A percentile compares a stretch with the other conserved stretches of the same genome.
These are phyloP conservation scores for Aspergillus kassunensis DNA, from an alignment of 495 filamentous ascomycete species.

Conservation along the genomic window DNA sequence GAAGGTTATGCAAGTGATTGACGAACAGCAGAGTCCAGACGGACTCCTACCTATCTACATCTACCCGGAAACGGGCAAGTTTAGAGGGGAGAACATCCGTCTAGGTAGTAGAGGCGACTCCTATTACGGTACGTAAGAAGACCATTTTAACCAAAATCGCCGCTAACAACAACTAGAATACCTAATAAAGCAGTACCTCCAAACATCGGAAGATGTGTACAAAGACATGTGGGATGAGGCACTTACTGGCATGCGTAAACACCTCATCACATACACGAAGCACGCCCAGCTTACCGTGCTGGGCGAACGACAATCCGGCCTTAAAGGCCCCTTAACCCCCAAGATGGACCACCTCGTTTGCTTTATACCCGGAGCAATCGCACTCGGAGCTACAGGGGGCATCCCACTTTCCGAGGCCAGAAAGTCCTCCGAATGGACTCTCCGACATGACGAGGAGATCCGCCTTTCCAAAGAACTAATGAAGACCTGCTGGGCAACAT, in stretches of 20 bases:
- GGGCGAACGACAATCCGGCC: slow-evolving; percentile 75
- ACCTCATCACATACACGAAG: slow-evolving; percentile 83
- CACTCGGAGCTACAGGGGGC: slow-evolving; percentile 81
- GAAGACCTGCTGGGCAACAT: slow-evolving; percentile 98
- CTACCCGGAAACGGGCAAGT: slow-evolving; percentile 70
- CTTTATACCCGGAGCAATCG: slow-evolving; percentile 96
- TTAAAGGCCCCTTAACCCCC: slow-evolving; percentile 59
- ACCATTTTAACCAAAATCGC: background rate
- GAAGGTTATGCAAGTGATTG: slow-evolving; percentile 84
- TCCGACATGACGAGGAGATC: slow-evolving; percentile 82
- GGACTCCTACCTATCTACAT: slow-evolving; percentile 91
- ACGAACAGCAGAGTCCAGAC: slow-evolving; percentile 70
- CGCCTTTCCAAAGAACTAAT: slow-evolving; percentile 80
- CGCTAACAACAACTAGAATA: slow-evolving; percentile 57
- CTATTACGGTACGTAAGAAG: slow-evolving; percentile 76
- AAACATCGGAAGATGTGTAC: slow-evolving; percentile 84
- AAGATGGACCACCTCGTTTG: slow-evolving; percentile 99
- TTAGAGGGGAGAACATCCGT: slow-evolving; percentile 79
- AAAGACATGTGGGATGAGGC: slow-evolving; percentile 89
- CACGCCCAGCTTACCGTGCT: slow-evolving; percentile 78
- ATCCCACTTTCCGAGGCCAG: slow-evolving; percentile 67
- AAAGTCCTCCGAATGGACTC: slow-evolving; percentile 64
- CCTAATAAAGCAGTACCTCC: slow-evolving; percentile 93
- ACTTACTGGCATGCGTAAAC: slow-evolving; percentile 79
- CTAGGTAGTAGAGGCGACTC: slow-evolving; percentile 92